phyloP scores from a whole-genome alignment of 2,329 filamentous ascomycete genomes.

The Colletotrichum gigasporum region DNA sequence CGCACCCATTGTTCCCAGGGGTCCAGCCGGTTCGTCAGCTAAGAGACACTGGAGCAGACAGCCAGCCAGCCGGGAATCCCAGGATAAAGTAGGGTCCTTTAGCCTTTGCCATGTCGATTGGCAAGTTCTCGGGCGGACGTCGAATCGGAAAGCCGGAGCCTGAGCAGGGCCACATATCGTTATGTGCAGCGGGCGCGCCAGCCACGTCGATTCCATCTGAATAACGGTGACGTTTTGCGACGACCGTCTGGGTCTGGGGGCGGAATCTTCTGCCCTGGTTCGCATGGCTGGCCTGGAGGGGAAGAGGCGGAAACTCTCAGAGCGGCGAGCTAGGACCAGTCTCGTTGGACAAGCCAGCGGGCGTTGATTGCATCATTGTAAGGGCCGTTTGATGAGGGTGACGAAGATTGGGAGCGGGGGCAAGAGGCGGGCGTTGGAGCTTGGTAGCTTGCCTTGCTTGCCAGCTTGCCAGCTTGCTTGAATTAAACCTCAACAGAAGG shows the following conservation, averaged over 20 bases:
- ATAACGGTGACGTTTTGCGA: constrained; percentile 25
- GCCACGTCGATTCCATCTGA: constrained; percentile 25
- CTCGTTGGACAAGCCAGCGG: not conserved
- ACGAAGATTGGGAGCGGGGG: not conserved
- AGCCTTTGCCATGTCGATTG: constrained; percentile 13
- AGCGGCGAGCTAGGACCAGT: not conserved
- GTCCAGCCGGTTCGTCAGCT: constrained; percentile 7
- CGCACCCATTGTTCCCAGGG: not conserved
- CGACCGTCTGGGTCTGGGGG: constrained; percentile 1
- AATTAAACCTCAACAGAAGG: not conserved
- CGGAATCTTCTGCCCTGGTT: constrained; percentile 13
- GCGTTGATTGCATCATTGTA: constrained; percentile 13
- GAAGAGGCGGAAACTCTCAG: constrained; percentile 11
- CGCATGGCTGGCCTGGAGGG: constrained; percentile 14
- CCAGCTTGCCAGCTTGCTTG: too few relatives aligned
- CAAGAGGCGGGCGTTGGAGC: not conserved
- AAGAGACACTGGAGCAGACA: not conserved
- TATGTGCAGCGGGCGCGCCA: constrained; percentile 11
- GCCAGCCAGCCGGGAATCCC: not conserved
- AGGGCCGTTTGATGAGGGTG: constrained; percentile 1
- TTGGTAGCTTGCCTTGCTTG: too few relatives aligned
- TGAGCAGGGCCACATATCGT: not conserved
- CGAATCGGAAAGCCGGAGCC: constrained; percentile 18
- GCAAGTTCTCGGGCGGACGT: not conserved
- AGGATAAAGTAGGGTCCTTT: not conserved